Evolutionary conservation across 2,329 filamentous ascomycete genomes (phyloP), one percentile per base, ranked within the genome.

Genomic region (Alternaria sp.): DNA sequence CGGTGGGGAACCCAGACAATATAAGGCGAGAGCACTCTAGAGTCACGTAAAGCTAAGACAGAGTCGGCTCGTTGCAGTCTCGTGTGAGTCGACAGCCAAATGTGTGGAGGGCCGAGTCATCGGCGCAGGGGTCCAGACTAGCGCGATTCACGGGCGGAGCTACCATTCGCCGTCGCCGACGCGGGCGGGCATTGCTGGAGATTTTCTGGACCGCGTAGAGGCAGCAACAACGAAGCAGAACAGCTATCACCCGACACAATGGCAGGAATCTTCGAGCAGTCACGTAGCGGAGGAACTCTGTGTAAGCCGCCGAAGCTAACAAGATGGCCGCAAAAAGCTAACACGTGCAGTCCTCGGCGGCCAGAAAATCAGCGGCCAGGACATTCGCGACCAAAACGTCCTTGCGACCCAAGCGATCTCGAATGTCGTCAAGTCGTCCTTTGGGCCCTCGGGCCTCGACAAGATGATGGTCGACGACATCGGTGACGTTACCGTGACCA

Each of bases 381-480:
- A 99, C 83, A 97, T 99, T 81, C 89, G 96, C 80, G 96, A 99
- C 80, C 94, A 98, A 83, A 98, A 97, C 86, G 96, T 98, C 52
- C 89, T 93, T 72, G 96, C 96, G 72, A 98, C 96, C 49, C 93
- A 97, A 81, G 93, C 95, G 63, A 98, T 99, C 77, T 91, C 96
- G 76, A 99, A 98, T 89, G 94, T 99, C 64, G 93, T 99, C 81
- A 98, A 97, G 86, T 97, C 93, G 82, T 99, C 96, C 15, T 99
- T 99, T 79, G 96, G 96, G 59, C 96, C 96, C 55, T 97, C 93
- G 67, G 96, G 96, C 52, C 88, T 99, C 71, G 96, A 99, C 81
- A 99, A 99, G 88, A 99, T 99, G 96, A 98, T 99, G 96, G 96
- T 99, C 75, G 96, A 99, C 84, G 96, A 99, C 80, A 98, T 99